phyloP scores from a whole-genome alignment of 495 filamentous ascomycete species.

The Cenococcum geophilum region DNA sequence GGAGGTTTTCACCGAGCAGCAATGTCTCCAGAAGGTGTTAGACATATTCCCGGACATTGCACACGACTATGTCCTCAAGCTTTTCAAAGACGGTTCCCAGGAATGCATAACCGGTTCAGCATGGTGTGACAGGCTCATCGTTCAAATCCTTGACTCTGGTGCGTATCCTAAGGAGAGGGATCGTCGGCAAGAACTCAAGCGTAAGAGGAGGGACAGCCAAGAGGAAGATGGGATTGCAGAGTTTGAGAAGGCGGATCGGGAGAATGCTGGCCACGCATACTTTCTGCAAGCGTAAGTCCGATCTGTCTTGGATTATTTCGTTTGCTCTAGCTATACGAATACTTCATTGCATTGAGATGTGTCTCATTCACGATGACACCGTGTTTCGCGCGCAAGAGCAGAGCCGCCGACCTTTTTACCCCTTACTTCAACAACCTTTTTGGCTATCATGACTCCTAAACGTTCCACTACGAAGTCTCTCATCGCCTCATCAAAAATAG shows the following conservation, averaged over 20 bases:
- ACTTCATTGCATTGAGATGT: not conserved
- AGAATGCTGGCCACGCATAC: not conserved
- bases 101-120: slow-evolving; percentile 4
- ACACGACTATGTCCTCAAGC: slow-evolving; percentile 31
- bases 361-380: not conserved
- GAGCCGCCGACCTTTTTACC: too few species aligned
- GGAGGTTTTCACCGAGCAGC: slow-evolving; percentile 19
- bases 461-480: too few species aligned
- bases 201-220: slow-evolving; percentile 30
- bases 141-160: slow-evolving; percentile 23
- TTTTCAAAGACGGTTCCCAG: slow-evolving; percentile 25
- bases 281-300: slow-evolving; percentile 6
- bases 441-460: too few species aligned
- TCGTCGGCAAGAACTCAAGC: slow-evolving; percentile 25
- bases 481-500: too few species aligned
- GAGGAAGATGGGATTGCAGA: slow-evolving; percentile 18
- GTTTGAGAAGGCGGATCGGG: slow-evolving; percentile 6
- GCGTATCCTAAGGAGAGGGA: slow-evolving; percentile 35
- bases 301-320: not conserved
- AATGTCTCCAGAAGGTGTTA: slow-evolving; percentile 33
- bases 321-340: not conserved
- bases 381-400: not conserved
- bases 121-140: slow-evolving; percentile 26
- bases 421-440: too few species aligned
- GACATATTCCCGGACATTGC: slow-evolving; percentile 39